phyloP scores from a whole-genome alignment of 2,329 filamentous ascomycete genomes.

The Aspergillus versicolor region DNA sequence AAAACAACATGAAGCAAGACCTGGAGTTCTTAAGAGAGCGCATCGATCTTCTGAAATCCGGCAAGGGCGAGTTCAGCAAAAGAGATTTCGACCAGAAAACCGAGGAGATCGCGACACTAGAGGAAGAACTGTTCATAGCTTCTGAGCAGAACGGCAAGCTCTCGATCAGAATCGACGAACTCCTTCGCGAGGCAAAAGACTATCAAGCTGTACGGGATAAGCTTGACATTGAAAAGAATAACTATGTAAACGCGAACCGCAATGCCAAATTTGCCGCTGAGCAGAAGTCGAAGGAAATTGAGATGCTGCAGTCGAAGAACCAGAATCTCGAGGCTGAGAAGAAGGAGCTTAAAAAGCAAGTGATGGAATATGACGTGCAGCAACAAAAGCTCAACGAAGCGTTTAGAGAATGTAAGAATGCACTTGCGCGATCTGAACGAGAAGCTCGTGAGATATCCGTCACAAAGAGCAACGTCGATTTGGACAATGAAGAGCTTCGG shows the following conservation, averaged over 20 bases:
- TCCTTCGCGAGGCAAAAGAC: constrained; percentile 46
- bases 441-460: constrained; percentile 49
- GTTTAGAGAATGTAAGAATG: constrained; percentile 46
- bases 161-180: constrained; percentile 46
- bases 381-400: constrained; percentile 41
- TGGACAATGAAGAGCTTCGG: constrained; percentile 48
- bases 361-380: constrained; percentile 46
- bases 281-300: constrained; percentile 49
- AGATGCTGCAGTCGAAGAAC: constrained; percentile 51
- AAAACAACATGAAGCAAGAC: not conserved
- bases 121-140: constrained; percentile 61
- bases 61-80: constrained; percentile 47
- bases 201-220: constrained; percentile 50
- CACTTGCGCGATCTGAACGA: constrained; percentile 49
- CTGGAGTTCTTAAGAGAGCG: constrained; percentile 30
- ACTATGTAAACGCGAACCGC: constrained; percentile 46
- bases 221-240: constrained; percentile 50
- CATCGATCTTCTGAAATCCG: constrained; percentile 53
- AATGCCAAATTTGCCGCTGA: constrained; percentile 49
- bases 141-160: constrained; percentile 47
- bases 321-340: constrained; percentile 46
- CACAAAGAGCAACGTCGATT: constrained; percentile 49
- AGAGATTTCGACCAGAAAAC: constrained; percentile 54
- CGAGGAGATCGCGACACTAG: constrained; percentile 69
- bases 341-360: constrained; percentile 46